Evolutionary conservation across 1,139 yeast species (phyloP), one percentile per base, ranked within the genome.

Genomic region (Hanseniaspora uvarum): DNA sequence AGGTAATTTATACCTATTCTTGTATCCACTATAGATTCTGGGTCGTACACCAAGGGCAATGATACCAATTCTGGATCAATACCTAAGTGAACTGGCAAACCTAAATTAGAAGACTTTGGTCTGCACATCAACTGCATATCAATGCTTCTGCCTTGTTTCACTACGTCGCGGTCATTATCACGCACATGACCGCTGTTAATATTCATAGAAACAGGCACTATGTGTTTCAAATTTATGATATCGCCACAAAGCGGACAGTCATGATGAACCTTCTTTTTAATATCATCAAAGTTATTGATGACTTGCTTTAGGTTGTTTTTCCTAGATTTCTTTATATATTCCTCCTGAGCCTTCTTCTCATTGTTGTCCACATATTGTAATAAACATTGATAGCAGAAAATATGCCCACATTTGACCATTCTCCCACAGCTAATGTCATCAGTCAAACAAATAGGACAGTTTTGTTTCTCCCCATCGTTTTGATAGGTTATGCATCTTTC

Each of bases 351-450:
- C 19, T 16, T 43, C 24, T 28, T 43, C 16, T 50, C 53, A 12
- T 39, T 50, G n/a, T 23, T 50, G 38, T 79, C 86, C 54, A 87
- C 70, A 62, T 86, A 78, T 39, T 89, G 77, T 53, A 87, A 67
- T 39, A 89, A 68, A 65, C 99, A 94, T 30, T 88, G 80, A 55
- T 80, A 75, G 65, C 99, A 94, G 63, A 92, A 77, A 14, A 88
- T 76, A 65, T 94, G 99, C 3, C 99, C 98, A 70, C 99, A 94
- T 18, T 81, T 77, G 33, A 88, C 80, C 97, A 94, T 94, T 55
- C 97, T 72, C 1, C 98, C 97, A 0, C 97, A 96, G 38, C 85
- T 77, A 10, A 92, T 85, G 21, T 81, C 83, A 54, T 86, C 94
- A 33, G 83, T 77, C 18, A 92, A 72, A 65, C 99, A 94, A 37